These are phyloP conservation scores for Fusarium domesticum DNA, from an alignment of 2,329 filamentous ascomycete genomes.

Conservation along the genomic window DNA sequence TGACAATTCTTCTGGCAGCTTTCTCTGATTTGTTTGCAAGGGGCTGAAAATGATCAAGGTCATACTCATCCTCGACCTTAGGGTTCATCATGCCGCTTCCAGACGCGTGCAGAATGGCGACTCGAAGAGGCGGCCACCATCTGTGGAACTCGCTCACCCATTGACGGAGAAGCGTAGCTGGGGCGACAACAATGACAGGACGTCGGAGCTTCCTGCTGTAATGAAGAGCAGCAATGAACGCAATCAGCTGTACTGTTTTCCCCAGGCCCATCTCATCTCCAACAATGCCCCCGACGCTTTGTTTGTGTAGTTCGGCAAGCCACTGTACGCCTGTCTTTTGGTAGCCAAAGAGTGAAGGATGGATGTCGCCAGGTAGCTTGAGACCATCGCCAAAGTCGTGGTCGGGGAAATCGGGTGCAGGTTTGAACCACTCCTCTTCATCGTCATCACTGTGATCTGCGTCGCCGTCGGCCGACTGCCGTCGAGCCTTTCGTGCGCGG, in stretches of 20 bases:
- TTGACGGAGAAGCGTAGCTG: conserved; percentile 90
- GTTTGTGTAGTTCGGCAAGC: conserved; percentile 87
- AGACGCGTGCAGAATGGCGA: conserved; percentile 91
- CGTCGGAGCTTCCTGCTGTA: conserved; percentile 82
- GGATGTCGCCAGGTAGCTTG: conserved; percentile 86
- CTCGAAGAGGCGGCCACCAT: conserved; percentile 98
- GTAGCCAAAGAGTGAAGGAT: conserved; percentile 89
- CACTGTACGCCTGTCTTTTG: conserved; percentile 97
- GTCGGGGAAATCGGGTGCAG: conserved; percentile 79
- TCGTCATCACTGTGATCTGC: conserved; percentile 44
- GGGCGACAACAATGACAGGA: conserved; percentile 87
- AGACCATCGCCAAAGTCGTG: conserved; percentile 71
- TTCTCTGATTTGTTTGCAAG: conserved; percentile 40
- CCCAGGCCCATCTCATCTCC: conserved; percentile 99
- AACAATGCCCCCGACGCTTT: conserved; percentile 88
- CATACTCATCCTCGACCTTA: conserved; percentile 54
- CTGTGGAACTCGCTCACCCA: conserved; percentile 99
- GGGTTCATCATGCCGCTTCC: conserved; percentile 95
- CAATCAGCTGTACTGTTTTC: conserved; percentile 73
- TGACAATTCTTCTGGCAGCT: conserved; percentile 75
- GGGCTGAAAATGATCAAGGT: conserved; percentile 43
- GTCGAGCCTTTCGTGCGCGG: conserved; percentile 39
- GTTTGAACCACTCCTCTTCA: conserved; percentile 72
- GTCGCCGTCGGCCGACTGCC: conserved; percentile 35
- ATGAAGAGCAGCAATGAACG: conserved; percentile 86